phyloP scores from a whole-genome alignment of 306 rosid species.

The cucumber (Cucumis sativus) region DNA sequence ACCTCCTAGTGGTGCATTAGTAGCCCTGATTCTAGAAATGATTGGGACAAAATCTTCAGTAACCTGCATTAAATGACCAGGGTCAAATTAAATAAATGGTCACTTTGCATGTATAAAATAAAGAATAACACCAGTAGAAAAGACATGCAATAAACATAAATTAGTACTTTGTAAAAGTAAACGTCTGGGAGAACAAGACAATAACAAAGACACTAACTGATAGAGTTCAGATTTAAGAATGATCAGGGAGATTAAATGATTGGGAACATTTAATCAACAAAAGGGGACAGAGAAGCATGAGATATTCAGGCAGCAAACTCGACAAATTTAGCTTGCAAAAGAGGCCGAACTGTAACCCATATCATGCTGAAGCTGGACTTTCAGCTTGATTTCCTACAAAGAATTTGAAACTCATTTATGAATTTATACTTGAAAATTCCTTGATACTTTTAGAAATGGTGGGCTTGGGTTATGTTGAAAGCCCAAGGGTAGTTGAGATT shows the following conservation, averaged over 20 bases:
- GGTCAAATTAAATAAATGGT: background rate
- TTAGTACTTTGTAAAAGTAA: background rate
- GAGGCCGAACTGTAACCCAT: background rate
- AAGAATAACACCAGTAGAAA: background rate
- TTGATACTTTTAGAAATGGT: too few species aligned
- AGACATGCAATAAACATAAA: background rate
- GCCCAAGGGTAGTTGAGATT: too few species aligned
- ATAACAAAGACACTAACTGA: background rate
- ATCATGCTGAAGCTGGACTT: background rate
- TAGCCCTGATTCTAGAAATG: slow-evolving; percentile 69
- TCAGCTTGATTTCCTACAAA: background rate
- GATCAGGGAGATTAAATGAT: background rate
- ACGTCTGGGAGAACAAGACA: background rate
- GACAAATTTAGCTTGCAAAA: too few species aligned
- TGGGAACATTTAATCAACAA: too few species aligned
- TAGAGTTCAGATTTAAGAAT: background rate
- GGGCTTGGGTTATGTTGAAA: too few species aligned
- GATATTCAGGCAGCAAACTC: too few species aligned
- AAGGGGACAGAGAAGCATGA: too few species aligned
- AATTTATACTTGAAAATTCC: background rate
- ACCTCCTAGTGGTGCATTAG: slow-evolving; percentile 65
- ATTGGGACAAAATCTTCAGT: slow-evolving; percentile 75
- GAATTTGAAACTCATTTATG: background rate
- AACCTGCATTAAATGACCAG: slow-evolving; percentile 29
- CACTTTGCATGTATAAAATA: background rate